A percentile compares a stretch with the other conserved stretches of the same genome.
Conservation (phyloP, 2,329 filamentous ascomycete species). For the Aspergillus fijiensis region DNA sequence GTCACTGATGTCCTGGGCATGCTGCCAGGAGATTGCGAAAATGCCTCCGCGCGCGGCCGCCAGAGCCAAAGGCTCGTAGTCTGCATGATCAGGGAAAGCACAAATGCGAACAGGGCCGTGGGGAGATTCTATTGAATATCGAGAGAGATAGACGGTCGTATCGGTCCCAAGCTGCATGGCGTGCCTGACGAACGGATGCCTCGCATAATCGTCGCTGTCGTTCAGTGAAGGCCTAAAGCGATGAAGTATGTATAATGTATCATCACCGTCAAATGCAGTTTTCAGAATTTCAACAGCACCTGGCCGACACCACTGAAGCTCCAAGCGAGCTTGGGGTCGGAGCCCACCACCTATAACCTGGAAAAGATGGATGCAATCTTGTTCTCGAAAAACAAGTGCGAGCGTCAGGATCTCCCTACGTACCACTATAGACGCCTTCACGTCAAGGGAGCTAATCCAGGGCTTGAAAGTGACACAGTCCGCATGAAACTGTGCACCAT, state of each 20-base stretch:
- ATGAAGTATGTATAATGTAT: slow-evolving; percentile 34
- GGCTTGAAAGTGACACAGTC: slow-evolving; percentile 31
- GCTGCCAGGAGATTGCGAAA: slow-evolving; percentile 42
- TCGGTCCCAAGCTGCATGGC: slow-evolving; percentile 25
- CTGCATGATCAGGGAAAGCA: slow-evolving; percentile 29
- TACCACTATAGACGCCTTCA: slow-evolving; percentile 34
- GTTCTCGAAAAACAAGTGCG: slow-evolving; percentile 33
- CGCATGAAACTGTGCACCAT: slow-evolving; percentile 37
- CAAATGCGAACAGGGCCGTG: slow-evolving; percentile 23
- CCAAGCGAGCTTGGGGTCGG: slow-evolving; percentile 17
- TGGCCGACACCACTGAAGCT: slow-evolving; percentile 23
- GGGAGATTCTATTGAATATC: slow-evolving; percentile 23
- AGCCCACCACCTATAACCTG: slow-evolving; percentile 20
- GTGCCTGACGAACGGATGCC: slow-evolving; percentile 36
- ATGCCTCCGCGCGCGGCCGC: slow-evolving; percentile 22
- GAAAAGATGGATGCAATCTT: slow-evolving; percentile 31
- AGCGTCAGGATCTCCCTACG: slow-evolving; percentile 18
- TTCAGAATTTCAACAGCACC: slow-evolving; percentile 36
- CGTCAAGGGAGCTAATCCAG: slow-evolving; percentile 29
- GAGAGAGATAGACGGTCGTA: slow-evolving; percentile 29
- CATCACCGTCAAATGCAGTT: slow-evolving; percentile 25
- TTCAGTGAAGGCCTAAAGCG: slow-evolving; percentile 29
- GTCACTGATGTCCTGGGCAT: slow-evolving; percentile 19
- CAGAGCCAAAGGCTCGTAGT: slow-evolving; percentile 33
- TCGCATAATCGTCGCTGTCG: slow-evolving; percentile 17